Evolutionary conservation across 2,329 filamentous ascomycete species (phyloP).

Genomic region (Orbilia javanica): DNA sequence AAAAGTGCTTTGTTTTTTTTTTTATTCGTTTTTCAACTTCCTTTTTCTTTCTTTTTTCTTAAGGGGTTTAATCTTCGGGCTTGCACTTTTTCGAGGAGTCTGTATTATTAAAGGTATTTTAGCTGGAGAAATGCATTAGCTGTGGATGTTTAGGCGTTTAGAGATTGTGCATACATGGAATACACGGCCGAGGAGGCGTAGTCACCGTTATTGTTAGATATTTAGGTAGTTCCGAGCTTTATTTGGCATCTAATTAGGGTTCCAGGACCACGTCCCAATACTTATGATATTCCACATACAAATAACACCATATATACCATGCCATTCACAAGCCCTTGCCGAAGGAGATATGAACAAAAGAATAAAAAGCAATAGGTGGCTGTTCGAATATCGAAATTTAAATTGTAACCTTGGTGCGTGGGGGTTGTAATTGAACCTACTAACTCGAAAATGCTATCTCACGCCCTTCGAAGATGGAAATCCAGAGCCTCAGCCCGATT

Average conservation of each 20-base stretch:
- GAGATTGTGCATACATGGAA: slow-evolving; percentile 22
- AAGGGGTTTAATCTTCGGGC: slow-evolving; percentile 5
- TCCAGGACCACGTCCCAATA: too few relatives aligned
- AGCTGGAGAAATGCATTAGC: slow-evolving; percentile 48
- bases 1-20: slow-evolving; percentile 15
- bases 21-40: too few relatives aligned
- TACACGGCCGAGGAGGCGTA: slow-evolving; percentile 9
- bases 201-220: background rate
- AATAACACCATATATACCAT: too few relatives aligned
- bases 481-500: background rate
- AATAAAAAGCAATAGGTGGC: too few relatives aligned
- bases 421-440: too few relatives aligned
- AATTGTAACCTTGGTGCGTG: too few relatives aligned
- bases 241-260: too few relatives aligned
- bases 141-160: slow-evolving; percentile 39
- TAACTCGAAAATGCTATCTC: background rate
- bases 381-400: too few relatives aligned
- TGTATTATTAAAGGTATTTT: slow-evolving; percentile 56
- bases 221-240: background rate
- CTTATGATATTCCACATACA: too few relatives aligned
- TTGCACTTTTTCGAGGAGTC: slow-evolving; percentile 11
- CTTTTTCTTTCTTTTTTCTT: slow-evolving; percentile 4
- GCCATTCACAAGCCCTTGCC: too few relatives aligned
- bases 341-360: too few relatives aligned
- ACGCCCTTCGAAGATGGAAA: background rate